phyloP scores from a whole-genome alignment of 2,329 filamentous ascomycete genomes.

The Cordyceps tenuipes region DNA sequence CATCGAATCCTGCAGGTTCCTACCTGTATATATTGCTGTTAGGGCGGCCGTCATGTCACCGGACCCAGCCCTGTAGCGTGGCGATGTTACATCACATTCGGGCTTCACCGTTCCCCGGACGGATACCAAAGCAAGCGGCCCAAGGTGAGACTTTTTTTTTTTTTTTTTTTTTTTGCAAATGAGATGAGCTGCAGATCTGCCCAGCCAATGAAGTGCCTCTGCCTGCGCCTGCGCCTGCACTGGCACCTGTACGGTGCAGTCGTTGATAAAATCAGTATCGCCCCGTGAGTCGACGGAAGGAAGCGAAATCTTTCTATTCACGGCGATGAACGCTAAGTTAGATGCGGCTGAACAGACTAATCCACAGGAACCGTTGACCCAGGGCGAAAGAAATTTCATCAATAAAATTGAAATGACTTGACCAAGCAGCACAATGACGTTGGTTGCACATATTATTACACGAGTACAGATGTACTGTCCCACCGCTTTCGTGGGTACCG shows the following conservation, averaged over 20 bases:
- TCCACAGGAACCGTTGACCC: not conserved
- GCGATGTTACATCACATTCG: constrained; percentile 1
- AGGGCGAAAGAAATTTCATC: not conserved
- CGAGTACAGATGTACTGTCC: not conserved
- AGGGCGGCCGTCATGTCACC: not conserved
- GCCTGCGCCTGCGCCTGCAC: no score
- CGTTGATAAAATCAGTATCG: not conserved
- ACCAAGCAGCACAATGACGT: constrained; percentile 1
- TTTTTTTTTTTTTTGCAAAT: no score
- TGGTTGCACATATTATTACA: not conserved
- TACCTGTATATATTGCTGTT: not conserved
- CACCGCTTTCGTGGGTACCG: not conserved
- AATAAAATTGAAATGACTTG: not conserved
- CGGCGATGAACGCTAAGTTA: not conserved
- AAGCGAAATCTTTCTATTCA: not conserved
- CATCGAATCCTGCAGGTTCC: not conserved
- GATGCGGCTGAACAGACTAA: constrained; percentile 1
- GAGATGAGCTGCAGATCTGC: not conserved
- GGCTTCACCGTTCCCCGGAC: not conserved
- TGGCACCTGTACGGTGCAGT: no score
- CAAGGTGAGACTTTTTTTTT: not conserved
- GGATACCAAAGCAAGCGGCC: not conserved
- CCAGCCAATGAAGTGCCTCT: not conserved
- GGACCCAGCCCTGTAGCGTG: not conserved
- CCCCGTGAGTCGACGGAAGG: not conserved